These are phyloP conservation scores for Coemansia sp. DNA, from an alignment of 192 early-diverging fungal genomes.

Conservation along the genomic window DNA sequence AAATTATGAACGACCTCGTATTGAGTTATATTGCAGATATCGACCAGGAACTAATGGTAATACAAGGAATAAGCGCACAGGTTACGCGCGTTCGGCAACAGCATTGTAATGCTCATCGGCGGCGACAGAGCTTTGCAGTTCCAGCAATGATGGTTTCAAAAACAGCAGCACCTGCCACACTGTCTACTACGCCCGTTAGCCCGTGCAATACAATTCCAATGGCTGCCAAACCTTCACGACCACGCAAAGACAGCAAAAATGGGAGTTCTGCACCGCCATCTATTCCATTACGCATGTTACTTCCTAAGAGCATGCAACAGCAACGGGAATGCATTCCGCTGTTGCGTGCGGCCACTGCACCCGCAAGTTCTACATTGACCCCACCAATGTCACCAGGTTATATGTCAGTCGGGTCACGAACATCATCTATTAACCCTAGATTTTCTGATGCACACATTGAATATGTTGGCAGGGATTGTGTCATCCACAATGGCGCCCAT, in stretches of 20 bases:
- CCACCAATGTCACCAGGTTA: slow-evolving; percentile 11
- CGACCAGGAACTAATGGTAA: slow-evolving; percentile 38
- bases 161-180: background rate
- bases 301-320: slow-evolving; percentile 14
- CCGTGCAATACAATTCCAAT: background rate
- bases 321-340: background rate
- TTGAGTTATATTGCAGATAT: slow-evolving; percentile 29
- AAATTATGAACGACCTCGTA: slow-evolving; percentile 13
- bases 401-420: background rate
- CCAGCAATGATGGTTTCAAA: background rate
- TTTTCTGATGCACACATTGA: slow-evolving; percentile 50
- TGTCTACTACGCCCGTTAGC: background rate
- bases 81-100: slow-evolving; percentile 31
- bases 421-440: slow-evolving; percentile 21
- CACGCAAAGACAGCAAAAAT: slow-evolving; percentile 14
- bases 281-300: slow-evolving; percentile 34
- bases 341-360: background rate
- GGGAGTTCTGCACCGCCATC: slow-evolving; percentile 18
- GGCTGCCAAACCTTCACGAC: slow-evolving; percentile 4
- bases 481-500: slow-evolving; percentile 52
- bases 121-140: slow-evolving; percentile 2
- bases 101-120: background rate
- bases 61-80: slow-evolving; percentile 47
- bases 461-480: slow-evolving; percentile 46
- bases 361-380: background rate